Percentiles rank a stretch among this genome's conserved stretches.
Evolutionary conservation across 1,284 basidiomycete species (phyloP).

Genomic region (Rhodotorula glutinis): DNA sequence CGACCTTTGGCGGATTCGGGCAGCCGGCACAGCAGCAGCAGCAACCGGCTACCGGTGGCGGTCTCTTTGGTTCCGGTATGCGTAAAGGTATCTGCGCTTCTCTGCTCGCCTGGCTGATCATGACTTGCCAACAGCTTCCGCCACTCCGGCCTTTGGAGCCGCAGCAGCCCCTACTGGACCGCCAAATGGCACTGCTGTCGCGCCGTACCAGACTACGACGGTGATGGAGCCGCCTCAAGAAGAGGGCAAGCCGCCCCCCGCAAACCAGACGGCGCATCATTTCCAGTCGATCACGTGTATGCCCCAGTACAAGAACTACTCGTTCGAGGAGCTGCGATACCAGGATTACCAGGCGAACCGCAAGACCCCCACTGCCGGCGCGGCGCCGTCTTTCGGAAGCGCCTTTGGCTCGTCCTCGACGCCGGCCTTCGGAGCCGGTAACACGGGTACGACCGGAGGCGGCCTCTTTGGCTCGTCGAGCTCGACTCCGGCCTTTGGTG

Average conservation of each 20-base stretch:
- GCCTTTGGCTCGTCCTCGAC: conserved; percentile 43
- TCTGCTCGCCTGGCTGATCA: neutral
- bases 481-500: conserved; percentile 49
- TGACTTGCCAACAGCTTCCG: neutral
- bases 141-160: conserved; percentile 11
- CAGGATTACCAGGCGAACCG: conserved; percentile 59
- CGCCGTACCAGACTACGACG: conserved; percentile 31
- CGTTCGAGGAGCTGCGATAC: conserved; percentile 50
- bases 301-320: conserved; percentile 38
- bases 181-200: conserved; percentile 29
- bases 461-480: conserved; percentile 51
- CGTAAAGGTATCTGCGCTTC: too few species aligned
- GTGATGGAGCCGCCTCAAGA: conserved; percentile 36
- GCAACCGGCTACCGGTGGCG: conserved; percentile 24
- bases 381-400: conserved; percentile 46
- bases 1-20: conserved; percentile 33
- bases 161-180: conserved; percentile 6
- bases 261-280: conserved; percentile 35
- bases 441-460: conserved; percentile 41
- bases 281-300: conserved; percentile 39
- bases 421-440: conserved; percentile 45
- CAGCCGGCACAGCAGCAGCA: conserved; percentile 21
- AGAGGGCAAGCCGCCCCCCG: conserved; percentile 30
- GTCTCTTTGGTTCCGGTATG: conserved; percentile 30
- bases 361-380: conserved; percentile 59